Percentiles rank a stretch among this genome's conserved stretches.
Conservation (phyloP, 2,329 filamentous ascomycete genomes). For the Colletotrichum truncatum region DNA sequence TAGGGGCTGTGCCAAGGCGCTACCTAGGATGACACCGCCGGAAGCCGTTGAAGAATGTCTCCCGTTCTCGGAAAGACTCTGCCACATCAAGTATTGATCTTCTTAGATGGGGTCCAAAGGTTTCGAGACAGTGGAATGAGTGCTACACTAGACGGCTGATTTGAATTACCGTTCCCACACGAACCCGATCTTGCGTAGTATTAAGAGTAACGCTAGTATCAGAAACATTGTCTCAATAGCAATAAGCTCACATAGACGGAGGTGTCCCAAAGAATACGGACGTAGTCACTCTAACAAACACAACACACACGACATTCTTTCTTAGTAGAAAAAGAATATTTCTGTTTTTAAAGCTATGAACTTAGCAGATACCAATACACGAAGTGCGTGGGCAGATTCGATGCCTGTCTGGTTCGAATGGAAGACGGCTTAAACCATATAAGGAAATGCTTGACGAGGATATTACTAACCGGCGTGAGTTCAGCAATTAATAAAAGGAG, state of each 20-base stretch:
- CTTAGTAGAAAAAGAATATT: no score
- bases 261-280: not conserved
- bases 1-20: not conserved
- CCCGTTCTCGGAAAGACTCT: not conserved
- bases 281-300: no score
- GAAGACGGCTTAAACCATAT: no score
- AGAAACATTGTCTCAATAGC: not conserved
- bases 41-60: not conserved
- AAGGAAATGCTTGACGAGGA: not conserved
- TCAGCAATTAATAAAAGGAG: not conserved
- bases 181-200: not conserved
- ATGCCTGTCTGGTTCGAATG: no score
- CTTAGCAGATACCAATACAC: no score
- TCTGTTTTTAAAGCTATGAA: no score
- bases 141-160: not conserved
- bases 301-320: no score
- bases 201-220: not conserved
- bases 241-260: not conserved
- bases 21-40: slow-evolving; percentile 9
- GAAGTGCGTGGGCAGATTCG: no score
- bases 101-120: not conserved
- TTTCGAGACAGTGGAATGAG: slow-evolving; percentile 20
- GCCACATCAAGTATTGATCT: slow-evolving; percentile 14
- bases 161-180: not conserved
- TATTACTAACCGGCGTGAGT: not conserved